Conservation (phyloP, 1,284 basidiomycete genomes). For the Ganoderma boninense region DNA sequence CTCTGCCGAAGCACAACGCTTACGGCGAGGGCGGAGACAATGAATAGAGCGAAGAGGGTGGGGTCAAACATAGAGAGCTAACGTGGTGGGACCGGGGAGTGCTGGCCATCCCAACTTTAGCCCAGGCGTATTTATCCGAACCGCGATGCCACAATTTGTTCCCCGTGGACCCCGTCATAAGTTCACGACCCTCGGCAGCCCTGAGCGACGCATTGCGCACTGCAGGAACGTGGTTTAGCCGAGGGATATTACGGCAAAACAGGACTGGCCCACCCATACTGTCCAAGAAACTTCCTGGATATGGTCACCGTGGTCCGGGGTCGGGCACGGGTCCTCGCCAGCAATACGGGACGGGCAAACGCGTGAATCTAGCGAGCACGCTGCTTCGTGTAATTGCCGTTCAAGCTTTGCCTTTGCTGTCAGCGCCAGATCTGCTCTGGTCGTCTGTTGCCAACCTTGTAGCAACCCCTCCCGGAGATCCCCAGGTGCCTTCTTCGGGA, state of each 20-base stretch:
- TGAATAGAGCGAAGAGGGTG: conserved; percentile 14
- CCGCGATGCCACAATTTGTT: conserved; percentile 15
- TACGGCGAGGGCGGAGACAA: conserved; percentile 17
- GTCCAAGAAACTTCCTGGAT: conserved; percentile 20
- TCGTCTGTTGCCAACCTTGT: conserved; percentile 26
- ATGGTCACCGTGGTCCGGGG: conserved; percentile 25
- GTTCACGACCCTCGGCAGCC: conserved; percentile 18
- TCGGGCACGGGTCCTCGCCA: conserved; percentile 15
- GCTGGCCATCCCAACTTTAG: conserved; percentile 8
- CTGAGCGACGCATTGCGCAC: conserved; percentile 23
- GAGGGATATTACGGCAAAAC: conserved; percentile 29
- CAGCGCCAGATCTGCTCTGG: conserved; percentile 23
- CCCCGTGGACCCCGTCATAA: conserved; percentile 27
- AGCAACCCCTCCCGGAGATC: conserved; percentile 29
- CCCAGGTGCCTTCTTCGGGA: conserved; percentile 26
- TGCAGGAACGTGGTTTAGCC: conserved; percentile 31
- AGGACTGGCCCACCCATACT: conserved; percentile 17
- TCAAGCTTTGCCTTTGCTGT: conserved; percentile 32
- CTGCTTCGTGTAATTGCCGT: conserved; percentile 29
- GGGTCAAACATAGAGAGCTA: conserved; percentile 17
- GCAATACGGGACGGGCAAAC: conserved; percentile 29
- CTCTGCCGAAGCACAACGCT: conserved; percentile 24
- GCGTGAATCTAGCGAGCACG: conserved; percentile 17
- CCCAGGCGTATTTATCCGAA: conserved; percentile 27
- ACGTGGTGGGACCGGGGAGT: conserved; percentile 9